These are phyloP conservation scores for Blastobotrys robertii DNA, from an alignment of 805 yeast genomes.

Conservation along the genomic window DNA sequence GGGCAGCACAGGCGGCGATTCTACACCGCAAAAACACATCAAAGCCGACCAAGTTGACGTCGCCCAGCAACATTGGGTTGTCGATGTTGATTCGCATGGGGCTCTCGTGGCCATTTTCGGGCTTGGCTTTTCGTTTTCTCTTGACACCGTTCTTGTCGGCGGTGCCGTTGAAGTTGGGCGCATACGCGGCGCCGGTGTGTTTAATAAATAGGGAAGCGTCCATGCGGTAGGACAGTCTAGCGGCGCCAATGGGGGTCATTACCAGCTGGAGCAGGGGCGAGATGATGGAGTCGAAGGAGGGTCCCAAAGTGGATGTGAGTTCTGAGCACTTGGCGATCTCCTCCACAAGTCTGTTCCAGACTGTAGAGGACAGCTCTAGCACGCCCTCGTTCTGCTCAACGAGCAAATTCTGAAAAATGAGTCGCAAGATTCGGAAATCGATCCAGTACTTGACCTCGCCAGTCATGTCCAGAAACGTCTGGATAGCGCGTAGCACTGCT, in stretches of 20 bases:
- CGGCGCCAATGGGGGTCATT: constrained; percentile 92
- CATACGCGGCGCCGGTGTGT: constrained; percentile 56
- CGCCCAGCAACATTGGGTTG: constrained; percentile 87
- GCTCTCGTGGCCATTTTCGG: constrained; percentile 25
- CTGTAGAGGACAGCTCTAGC: constrained; percentile 47
- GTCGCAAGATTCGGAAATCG: constrained; percentile 58
- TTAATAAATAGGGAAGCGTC: constrained; percentile 60
- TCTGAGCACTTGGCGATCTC: constrained; percentile 33
- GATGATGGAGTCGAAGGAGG: constrained; percentile 42
- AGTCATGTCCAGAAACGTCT: constrained; percentile 55
- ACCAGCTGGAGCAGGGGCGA: constrained; percentile 54
- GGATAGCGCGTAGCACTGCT: constrained; percentile 72
- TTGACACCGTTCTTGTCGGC: neutral
- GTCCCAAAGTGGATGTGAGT: constrained; percentile 14
- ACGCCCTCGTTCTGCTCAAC: constrained; percentile 82
- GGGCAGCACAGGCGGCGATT: constrained; percentile 62
- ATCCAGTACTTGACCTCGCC: constrained; percentile 56
- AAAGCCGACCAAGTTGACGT: constrained; percentile 71
- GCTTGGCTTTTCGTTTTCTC: constrained; percentile 35
- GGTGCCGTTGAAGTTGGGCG: constrained; percentile 5
- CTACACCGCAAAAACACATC: constrained; percentile 69
- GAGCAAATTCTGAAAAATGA: constrained; percentile 76
- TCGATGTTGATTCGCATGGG: constrained; percentile 62
- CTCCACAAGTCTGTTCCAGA: constrained; percentile 47
- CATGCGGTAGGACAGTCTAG: constrained; percentile 82